Conservation (phyloP, 1,284 basidiomycete genomes). For the Caloboletus inedulis region DNA sequence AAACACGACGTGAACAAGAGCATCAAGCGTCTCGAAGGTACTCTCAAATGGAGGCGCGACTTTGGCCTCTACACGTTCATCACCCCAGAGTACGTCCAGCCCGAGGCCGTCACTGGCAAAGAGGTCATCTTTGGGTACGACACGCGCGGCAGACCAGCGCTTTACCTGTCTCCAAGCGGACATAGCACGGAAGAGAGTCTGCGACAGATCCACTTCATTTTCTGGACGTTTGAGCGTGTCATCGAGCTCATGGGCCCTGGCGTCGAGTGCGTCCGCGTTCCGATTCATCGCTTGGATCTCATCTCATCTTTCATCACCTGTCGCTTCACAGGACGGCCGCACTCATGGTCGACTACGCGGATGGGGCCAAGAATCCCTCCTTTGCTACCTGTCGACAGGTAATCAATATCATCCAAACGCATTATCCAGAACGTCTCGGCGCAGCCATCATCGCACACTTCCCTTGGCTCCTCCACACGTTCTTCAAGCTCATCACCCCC, state of each 20-base stretch:
- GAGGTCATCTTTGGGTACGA: conserved; percentile 78
- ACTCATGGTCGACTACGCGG: conserved; percentile 81
- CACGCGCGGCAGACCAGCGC: conserved; percentile 56
- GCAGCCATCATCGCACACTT: conserved; percentile 80
- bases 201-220: conserved; percentile 72
- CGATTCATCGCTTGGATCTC: not conserved
- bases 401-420: conserved; percentile 78
- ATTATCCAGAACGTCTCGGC: conserved; percentile 94
- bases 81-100: conserved; percentile 59
- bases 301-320: not conserved
- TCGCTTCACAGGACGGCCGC: conserved; percentile 51
- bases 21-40: conserved; percentile 63
- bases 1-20: conserved; percentile 60
- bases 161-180: conserved; percentile 79
- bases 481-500: conserved; percentile 82
- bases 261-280: conserved; percentile 55
- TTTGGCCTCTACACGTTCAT: conserved; percentile 63
- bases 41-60: conserved; percentile 72
- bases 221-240: conserved; percentile 73
- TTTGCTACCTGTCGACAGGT: conserved; percentile 62
- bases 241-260: conserved; percentile 73
- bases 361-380: conserved; percentile 75
- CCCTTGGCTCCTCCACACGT: conserved; percentile 75
- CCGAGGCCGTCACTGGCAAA: conserved; percentile 76
- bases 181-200: conserved; percentile 77